A percentile compares a stretch with the other conserved stretches of the same genome.
Evolutionary conservation across 805 yeast species (phyloP).

Genomic region (Monosporozyma yasuniensis): DNA sequence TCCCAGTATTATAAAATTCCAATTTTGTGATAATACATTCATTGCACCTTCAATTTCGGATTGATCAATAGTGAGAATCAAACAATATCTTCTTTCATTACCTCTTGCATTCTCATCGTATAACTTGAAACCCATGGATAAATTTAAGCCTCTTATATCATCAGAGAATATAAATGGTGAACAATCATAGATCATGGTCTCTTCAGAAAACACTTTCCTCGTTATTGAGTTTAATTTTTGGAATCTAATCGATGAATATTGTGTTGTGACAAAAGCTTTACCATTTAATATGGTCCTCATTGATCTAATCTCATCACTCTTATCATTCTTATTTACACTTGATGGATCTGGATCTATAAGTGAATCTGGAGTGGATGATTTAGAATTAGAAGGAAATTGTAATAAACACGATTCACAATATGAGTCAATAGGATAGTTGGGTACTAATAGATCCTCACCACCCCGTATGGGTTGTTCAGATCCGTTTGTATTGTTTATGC

Average conservation of each 20-base stretch:
- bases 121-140: constrained; percentile 52
- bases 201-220: constrained; percentile 58
- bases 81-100: constrained; percentile 57
- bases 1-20: constrained; percentile 42
- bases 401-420: constrained; percentile 56
- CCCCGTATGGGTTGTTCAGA: neutral
- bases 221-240: constrained; percentile 50
- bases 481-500: neutral
- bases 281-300: constrained; percentile 25
- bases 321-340: neutral
- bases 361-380: constrained; percentile 3
- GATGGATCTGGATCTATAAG: neutral
- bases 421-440: constrained; percentile 37
- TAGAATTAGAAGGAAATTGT: constrained; percentile 35
- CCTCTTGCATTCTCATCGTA: constrained; percentile 63
- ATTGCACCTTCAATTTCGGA: constrained; percentile 33
- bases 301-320: constrained; percentile 17
- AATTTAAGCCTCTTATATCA: constrained; percentile 48
- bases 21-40: constrained; percentile 37
- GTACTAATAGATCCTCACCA: constrained; percentile 27
- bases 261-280: constrained; percentile 42
- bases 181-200: constrained; percentile 48
- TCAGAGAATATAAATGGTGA: constrained; percentile 61
- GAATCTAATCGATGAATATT: constrained; percentile 49
- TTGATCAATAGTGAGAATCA: constrained; percentile 48